Conservation (phyloP, 352 stramenopile species). For the Phytopythium vexans region DNA sequence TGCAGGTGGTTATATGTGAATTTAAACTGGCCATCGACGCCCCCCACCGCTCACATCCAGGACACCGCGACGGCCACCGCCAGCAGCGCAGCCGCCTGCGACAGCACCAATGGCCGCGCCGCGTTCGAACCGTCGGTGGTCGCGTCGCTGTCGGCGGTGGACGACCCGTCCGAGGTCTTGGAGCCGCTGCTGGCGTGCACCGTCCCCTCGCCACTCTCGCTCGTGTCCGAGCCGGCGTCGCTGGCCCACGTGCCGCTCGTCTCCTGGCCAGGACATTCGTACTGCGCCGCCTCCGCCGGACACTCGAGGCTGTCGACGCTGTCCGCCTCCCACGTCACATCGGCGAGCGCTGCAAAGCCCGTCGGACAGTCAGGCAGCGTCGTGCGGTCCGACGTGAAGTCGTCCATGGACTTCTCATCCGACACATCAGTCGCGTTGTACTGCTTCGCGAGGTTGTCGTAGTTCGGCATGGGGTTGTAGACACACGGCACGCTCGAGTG, state of each 20-base stretch:
- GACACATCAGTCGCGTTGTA: constrained; percentile 44
- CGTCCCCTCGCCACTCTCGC: background rate
- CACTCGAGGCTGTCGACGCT: constrained; percentile 26
- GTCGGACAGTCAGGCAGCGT: constrained; percentile 31
- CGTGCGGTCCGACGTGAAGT: constrained; percentile 32
- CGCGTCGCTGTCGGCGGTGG: constrained; percentile 1
- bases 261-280: constrained; percentile 33
- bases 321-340: constrained; percentile 38
- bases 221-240: constrained; percentile 9
- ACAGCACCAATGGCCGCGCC: constrained; percentile 1
- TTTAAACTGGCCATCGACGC: too few species aligned
- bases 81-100: constrained; percentile 2
- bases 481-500: constrained; percentile 43
- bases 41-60: background rate
- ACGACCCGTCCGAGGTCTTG: background rate
- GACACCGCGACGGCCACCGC: background rate
- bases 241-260: constrained; percentile 45
- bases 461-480: constrained; percentile 83
- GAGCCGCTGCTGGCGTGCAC: constrained; percentile 7
- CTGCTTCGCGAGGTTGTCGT: constrained; percentile 47
- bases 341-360: constrained; percentile 26
- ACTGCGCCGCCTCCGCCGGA: constrained; percentile 15
- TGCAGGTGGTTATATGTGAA: background rate
- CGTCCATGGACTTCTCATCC: constrained; percentile 22
- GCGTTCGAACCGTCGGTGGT: constrained; percentile 9